These are phyloP conservation scores for Whalleya microplaca DNA, from an alignment of 2,329 filamentous ascomycete genomes.

Conservation along the genomic window DNA sequence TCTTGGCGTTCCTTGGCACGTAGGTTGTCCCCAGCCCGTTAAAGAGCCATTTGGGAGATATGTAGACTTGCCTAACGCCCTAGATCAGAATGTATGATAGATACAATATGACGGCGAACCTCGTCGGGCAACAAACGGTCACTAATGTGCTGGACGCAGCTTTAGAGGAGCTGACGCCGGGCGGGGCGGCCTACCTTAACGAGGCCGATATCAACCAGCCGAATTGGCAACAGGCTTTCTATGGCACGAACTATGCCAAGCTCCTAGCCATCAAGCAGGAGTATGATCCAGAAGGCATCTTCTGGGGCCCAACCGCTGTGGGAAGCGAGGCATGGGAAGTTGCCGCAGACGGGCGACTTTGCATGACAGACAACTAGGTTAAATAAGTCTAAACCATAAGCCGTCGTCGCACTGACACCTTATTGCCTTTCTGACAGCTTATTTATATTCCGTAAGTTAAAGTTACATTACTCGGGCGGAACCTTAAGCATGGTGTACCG, in stretches of 20 bases:
- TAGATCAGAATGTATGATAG: conserved; percentile 2
- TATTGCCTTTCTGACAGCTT: too few species aligned
- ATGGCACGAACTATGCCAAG: conserved; percentile 39
- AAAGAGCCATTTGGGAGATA: conserved; percentile 27
- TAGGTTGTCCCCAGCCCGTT: too few species aligned
- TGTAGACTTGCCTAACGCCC: background rate
- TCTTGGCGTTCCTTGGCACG: too few species aligned
- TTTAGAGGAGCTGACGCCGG: conserved; percentile 22
- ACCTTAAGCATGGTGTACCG: too few species aligned
- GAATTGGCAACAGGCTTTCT: conserved; percentile 39
- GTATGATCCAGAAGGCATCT: conserved; percentile 44
- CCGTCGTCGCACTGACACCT: too few species aligned
- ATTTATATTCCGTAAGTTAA: too few species aligned
- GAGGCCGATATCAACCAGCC: conserved; percentile 44
- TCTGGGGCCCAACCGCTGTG: conserved; percentile 44
- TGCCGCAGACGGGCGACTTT: conserved; percentile 1
- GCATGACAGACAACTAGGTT: conserved; percentile 1
- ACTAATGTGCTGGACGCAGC: conserved; percentile 33
- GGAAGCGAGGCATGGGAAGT: conserved; percentile 47
- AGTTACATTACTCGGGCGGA: too few species aligned
- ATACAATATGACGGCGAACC: conserved; percentile 7
- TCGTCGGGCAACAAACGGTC: conserved; percentile 32
- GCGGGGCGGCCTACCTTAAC: conserved; percentile 39
- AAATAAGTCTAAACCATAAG: too few species aligned
- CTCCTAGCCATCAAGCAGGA: conserved; percentile 44